Evolutionary conservation across 805 yeast species (phyloP).

Genomic region (Candida parachauliodes): DNA sequence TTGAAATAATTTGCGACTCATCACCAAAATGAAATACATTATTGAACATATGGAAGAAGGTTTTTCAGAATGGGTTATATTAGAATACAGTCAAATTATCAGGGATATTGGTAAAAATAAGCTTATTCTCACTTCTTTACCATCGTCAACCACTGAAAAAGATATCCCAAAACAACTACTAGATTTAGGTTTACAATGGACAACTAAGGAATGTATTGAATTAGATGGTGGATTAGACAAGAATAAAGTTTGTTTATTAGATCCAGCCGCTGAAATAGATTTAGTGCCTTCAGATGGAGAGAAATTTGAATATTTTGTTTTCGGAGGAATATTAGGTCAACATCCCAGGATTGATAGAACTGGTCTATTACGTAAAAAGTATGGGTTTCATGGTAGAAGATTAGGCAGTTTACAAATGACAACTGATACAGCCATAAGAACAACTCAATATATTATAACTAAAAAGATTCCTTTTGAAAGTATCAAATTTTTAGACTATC

Average conservation of each 20-base stretch:
- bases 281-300: slow-evolving; percentile 65
- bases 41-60: slow-evolving; percentile 98
- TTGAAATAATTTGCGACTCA: not conserved
- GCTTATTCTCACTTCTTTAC: slow-evolving; percentile 73
- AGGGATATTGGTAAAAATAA: slow-evolving; percentile 78
- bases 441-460: slow-evolving; percentile 77
- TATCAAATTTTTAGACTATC: slow-evolving; percentile 85
- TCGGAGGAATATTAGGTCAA: slow-evolving; percentile 95
- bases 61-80: slow-evolving; percentile 90
- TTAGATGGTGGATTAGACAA: slow-evolving; percentile 45
- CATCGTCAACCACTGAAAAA: slow-evolving; percentile 51
- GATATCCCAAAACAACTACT: slow-evolving; percentile 62
- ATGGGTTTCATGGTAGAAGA: slow-evolving; percentile 84
- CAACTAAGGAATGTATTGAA: slow-evolving; percentile 64
- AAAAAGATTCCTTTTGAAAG: slow-evolving; percentile 57
- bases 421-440: slow-evolving; percentile 94
- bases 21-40: slow-evolving; percentile 68
- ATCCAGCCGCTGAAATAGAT: slow-evolving; percentile 79
- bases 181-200: slow-evolving; percentile 74
- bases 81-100: slow-evolving; percentile 82
- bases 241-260: slow-evolving; percentile 72
- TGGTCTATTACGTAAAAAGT: slow-evolving; percentile 73
- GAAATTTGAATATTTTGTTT: slow-evolving; percentile 80
- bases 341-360: slow-evolving; percentile 94
- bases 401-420: slow-evolving; percentile 92